Base-by-base conservation (phyloP, 129 eudicot genomes). In the Flaveria brownii region DNA sequence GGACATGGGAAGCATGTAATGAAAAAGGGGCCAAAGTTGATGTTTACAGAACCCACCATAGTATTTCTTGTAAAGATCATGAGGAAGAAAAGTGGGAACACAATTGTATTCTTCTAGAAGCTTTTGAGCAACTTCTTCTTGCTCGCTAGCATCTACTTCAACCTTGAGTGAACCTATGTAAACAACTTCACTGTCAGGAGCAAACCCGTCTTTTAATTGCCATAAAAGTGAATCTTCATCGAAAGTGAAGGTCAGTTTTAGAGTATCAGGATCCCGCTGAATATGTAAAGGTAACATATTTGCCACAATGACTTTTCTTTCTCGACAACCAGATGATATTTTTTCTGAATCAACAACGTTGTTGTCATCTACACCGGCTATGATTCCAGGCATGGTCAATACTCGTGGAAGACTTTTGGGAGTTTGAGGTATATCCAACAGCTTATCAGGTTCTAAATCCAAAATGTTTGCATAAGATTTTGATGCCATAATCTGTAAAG, bases 1-100 rank as follows among this genome's bases (percentile, higher is more conserved):
- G 64, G 90, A 86, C 92, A 92, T 86, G 16, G 98, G 98, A 28
- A 92, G 92, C 98, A 92, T 92, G 86, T 92, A 92, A 78, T 92
- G 98, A 30, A 92, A 92, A 28, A 89, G 86, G 18, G 98, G 92
- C 98, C 98, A 92, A 2, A 92, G 80, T 63, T 92, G 87, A 56
- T 92, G 98, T 77, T 92, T 92, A 73, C 98, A 92, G 70, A 87
- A 92, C 45, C 98, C 98, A 39, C 84, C 83, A 88, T 92, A 92
- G 70, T 70, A 92, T 68, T 85, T 90, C 73, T 85, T 80, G 50
- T 84, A 77, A 66, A 92, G 86, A 42, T 92, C 98, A 10, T 59
- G 77, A 6, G 98, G 96, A 55, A 92, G 79, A 80, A 92, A 92
- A 17, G 98, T 88, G 39, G 98, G 98, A 26, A 92, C 96, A 71